Evolutionary conservation across 352 stramenopile species (phyloP).

Genomic region (Phytophthora rubi): DNA sequence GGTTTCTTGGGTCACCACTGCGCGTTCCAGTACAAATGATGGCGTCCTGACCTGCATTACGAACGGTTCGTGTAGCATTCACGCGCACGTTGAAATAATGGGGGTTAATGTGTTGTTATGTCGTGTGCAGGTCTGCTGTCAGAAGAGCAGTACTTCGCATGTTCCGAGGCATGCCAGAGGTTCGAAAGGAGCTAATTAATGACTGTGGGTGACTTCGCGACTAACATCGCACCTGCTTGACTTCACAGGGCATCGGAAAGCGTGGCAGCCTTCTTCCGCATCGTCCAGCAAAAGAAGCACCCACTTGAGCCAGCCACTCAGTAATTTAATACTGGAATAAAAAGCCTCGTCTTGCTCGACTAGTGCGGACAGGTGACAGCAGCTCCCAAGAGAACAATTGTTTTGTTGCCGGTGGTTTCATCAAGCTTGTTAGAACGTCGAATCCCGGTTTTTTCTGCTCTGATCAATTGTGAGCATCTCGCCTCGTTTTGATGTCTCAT

Average conservation of each 20-base stretch:
- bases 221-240: constrained; percentile 4
- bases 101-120: neutral
- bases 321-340: constrained; percentile 34
- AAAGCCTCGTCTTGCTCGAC: constrained; percentile 4
- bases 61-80: constrained; percentile 45
- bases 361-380: constrained; percentile 2
- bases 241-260: constrained; percentile 67
- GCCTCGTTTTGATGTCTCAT: neutral
- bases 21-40: constrained; percentile 65
- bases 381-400: constrained; percentile 1
- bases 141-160: constrained; percentile 87
- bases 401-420: neutral
- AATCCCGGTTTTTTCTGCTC: too few relatives aligned
- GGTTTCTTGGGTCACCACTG: constrained; percentile 68
- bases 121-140: constrained; percentile 57
- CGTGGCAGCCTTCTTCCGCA: constrained; percentile 76
- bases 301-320: constrained; percentile 30
- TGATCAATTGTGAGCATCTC: neutral
- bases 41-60: constrained; percentile 83
- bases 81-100: neutral
- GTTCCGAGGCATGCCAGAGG: constrained; percentile 80
- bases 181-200: constrained; percentile 22
- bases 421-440: too few relatives aligned
- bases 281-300: constrained; percentile 84
- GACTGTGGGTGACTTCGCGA: neutral